Evolutionary conservation across 805 yeast species (phyloP).

Genomic region (Isabelozyma rhagii): DNA sequence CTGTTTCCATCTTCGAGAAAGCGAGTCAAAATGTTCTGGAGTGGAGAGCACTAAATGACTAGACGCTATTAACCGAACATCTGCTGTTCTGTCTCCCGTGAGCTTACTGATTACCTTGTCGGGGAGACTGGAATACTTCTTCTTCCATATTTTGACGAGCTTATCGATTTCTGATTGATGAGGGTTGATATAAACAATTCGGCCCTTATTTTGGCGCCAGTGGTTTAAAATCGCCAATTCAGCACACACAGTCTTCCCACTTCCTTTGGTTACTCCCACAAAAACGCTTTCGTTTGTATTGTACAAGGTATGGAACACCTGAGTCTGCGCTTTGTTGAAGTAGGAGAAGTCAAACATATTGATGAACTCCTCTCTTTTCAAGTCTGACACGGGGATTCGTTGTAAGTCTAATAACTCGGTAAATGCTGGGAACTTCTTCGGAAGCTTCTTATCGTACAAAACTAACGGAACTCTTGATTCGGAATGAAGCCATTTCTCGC

Average conservation of each 20-base stretch:
- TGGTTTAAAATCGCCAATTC: slow-evolving; percentile 70
- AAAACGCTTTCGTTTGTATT: slow-evolving; percentile 57
- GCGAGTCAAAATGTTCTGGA: slow-evolving; percentile 69
- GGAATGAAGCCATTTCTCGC: slow-evolving; percentile 85
- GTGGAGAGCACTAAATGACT: slow-evolving; percentile 74
- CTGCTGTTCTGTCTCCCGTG: slow-evolving; percentile 51
- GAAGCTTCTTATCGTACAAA: slow-evolving; percentile 49
- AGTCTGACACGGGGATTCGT: slow-evolving; percentile 45
- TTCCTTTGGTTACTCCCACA: slow-evolving; percentile 71
- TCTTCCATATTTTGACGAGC: slow-evolving; percentile 50
- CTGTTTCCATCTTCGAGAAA: slow-evolving; percentile 82
- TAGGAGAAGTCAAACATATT: slow-evolving; percentile 43
- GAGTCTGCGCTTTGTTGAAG: slow-evolving; percentile 76
- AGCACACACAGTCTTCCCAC: slow-evolving; percentile 70
- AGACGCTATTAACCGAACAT: slow-evolving; percentile 52
- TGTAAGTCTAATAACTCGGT: slow-evolving; percentile 55
- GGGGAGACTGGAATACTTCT: slow-evolving; percentile 43
- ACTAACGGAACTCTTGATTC: slow-evolving; percentile 60
- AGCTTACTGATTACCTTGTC: slow-evolving; percentile 58
- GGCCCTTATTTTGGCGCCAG: slow-evolving; percentile 68
- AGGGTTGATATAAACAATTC: slow-evolving; percentile 73
- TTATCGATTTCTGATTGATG: slow-evolving; percentile 52
- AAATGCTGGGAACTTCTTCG: slow-evolving; percentile 62
- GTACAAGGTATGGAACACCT: slow-evolving; percentile 59
- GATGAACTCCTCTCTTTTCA: slow-evolving; percentile 47